Conservation (phyloP, 2,329 filamentous ascomycete species). For the Chaetomium sp. region DNA sequence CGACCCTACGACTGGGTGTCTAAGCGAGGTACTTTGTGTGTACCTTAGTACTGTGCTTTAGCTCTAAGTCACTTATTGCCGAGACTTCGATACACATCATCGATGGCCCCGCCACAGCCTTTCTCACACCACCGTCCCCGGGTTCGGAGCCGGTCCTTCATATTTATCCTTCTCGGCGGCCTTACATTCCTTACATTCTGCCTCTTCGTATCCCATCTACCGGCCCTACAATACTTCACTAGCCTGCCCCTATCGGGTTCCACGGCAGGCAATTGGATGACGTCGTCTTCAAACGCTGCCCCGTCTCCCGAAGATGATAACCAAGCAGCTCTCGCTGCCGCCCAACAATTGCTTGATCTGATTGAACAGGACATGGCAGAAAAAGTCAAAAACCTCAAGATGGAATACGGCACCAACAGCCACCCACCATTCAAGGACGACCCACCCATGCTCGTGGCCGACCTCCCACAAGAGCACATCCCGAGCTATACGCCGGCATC, state of each 20-base stretch:
- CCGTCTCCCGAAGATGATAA: slow-evolving; percentile 1
- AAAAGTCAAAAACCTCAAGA: slow-evolving; percentile 22
- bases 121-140: slow-evolving; percentile 2
- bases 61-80: too few species aligned
- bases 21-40: too few species aligned
- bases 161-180: slow-evolving; percentile 7
- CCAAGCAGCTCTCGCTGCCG: background rate
- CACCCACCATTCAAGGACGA: slow-evolving; percentile 33
- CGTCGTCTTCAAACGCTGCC: slow-evolving; percentile 4
- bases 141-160: background rate
- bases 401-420: slow-evolving; percentile 36
- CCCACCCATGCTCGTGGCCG: slow-evolving; percentile 25
- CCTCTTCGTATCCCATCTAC: slow-evolving; percentile 8
- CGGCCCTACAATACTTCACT: slow-evolving; percentile 1
- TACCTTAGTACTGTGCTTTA: too few species aligned
- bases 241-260: background rate
- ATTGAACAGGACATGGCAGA: slow-evolving; percentile 1
- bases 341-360: background rate
- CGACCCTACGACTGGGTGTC: too few species aligned
- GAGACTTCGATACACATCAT: background rate
- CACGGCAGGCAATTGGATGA: slow-evolving; percentile 3
- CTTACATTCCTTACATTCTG: slow-evolving; percentile 12
- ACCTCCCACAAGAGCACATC: slow-evolving; percentile 27
- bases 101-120: slow-evolving; percentile 2
- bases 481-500: slow-evolving; percentile 20